Conservation (phyloP, 2,329 filamentous ascomycete genomes). For the Aspergillus pseudonomiae region DNA sequence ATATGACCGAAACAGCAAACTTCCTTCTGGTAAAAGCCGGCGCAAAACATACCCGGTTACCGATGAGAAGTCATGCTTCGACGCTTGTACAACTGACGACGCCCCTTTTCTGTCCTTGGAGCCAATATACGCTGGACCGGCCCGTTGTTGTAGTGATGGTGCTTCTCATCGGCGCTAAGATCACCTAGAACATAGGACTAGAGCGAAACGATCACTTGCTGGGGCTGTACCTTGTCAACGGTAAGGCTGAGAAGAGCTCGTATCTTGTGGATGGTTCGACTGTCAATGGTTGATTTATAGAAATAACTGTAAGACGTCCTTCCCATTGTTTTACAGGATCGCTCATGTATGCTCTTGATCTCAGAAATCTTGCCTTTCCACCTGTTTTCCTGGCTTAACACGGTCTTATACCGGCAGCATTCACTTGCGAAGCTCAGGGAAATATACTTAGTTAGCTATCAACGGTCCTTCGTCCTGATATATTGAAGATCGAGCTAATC, state of each 20-base stretch:
- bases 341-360: neutral
- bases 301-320: too few species aligned
- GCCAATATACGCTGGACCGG: neutral
- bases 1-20: neutral
- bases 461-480: too few species aligned
- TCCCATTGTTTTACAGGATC: neutral
- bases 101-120: neutral
- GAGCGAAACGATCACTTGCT: too few species aligned
- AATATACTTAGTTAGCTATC: neutral
- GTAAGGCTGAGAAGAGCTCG: neutral
- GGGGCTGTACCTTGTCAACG: neutral
- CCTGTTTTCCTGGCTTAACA: neutral
- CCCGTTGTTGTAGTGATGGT: neutral
- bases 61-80: neutral
- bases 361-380: neutral
- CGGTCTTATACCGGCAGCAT: neutral
- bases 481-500: too few species aligned
- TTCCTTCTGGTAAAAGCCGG: neutral
- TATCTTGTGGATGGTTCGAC: neutral
- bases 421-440: neutral
- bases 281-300: neutral
- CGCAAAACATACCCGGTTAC: neutral
- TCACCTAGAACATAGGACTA: too few species aligned
- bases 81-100: neutral
- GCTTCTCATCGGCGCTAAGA: neutral